phyloP scores from a whole-genome alignment of 2,329 filamentous ascomycete genomes.

The Rhinocladiella mackenziei region DNA sequence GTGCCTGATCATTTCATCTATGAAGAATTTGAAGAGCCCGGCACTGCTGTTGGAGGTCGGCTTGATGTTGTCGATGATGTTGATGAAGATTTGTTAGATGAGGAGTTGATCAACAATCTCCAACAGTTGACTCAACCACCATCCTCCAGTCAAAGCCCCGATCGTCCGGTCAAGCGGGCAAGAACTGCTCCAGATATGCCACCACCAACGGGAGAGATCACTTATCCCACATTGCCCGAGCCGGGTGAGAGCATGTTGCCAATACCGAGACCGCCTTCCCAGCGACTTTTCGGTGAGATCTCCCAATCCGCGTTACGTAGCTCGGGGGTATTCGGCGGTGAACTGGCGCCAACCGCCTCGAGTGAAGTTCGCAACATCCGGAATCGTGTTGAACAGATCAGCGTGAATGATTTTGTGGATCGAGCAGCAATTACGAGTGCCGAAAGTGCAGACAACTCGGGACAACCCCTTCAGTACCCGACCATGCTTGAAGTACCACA shows the following conservation, averaged over 20 bases:
- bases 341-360: conserved; percentile 5
- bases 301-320: conserved; percentile 52
- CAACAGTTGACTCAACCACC: conserved; percentile 24
- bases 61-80: conserved; percentile 36
- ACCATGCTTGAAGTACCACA: conserved; percentile 36
- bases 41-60: conserved; percentile 44
- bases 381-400: conserved; percentile 33
- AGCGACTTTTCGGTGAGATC: conserved; percentile 59
- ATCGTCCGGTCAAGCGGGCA: conserved; percentile 35
- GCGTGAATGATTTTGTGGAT: conserved; percentile 39
- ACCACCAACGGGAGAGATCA: conserved; percentile 32
- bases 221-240: conserved; percentile 42
- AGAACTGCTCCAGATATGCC: conserved; percentile 13
- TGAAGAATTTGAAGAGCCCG: conserved; percentile 43
- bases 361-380: conserved; percentile 21
- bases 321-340: conserved; percentile 46
- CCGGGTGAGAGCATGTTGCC: conserved; percentile 35
- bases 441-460: conserved; percentile 33
- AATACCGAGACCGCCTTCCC: conserved; percentile 31
- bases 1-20: conserved; percentile 57
- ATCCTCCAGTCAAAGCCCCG: conserved; percentile 18
- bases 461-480: conserved; percentile 37
- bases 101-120: conserved; percentile 25
- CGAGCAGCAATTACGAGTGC: background rate
- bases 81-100: conserved; percentile 32